Evolutionary conservation across 441 rosid genomes (phyloP).

Genomic region (Arabidopsis lyrata): DNA sequence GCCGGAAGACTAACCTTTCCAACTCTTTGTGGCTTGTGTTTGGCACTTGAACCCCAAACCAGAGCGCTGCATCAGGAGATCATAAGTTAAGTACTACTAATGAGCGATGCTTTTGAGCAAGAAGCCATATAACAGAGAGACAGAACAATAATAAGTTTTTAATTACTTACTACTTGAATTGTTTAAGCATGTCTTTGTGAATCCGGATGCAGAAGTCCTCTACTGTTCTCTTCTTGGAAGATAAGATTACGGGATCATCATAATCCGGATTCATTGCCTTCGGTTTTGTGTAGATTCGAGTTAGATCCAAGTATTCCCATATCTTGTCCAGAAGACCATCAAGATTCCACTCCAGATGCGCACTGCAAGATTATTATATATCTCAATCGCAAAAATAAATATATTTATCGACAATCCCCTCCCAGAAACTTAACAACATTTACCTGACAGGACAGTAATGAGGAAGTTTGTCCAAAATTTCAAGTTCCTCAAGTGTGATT

Average conservation of each 20-base stretch:
- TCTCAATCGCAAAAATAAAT: background rate
- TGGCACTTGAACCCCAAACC: constrained; percentile 97
- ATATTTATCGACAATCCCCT: background rate
- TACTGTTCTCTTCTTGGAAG: constrained; percentile 84
- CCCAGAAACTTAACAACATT: background rate
- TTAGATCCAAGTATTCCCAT: constrained; percentile 90
- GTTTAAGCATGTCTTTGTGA: constrained; percentile 95
- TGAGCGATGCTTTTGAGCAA: constrained; percentile 10
- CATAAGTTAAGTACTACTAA: background rate
- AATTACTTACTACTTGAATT: constrained; percentile 87
- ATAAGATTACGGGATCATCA: constrained; percentile 95
- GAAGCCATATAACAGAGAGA: background rate
- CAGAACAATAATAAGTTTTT: constrained; percentile 15
- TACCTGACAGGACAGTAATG: constrained; percentile 98
- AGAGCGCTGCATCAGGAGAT: constrained; percentile 66
- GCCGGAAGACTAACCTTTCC: constrained; percentile 74
- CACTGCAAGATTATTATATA: constrained; percentile 54
- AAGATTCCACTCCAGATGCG: constrained; percentile 98
- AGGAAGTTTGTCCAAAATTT: constrained; percentile 96
- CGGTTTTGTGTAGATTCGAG: constrained; percentile 95
- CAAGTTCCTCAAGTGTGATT: constrained; percentile 93
- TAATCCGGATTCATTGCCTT: constrained; percentile 98
- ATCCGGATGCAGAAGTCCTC: constrained; percentile 90
- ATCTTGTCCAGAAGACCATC: constrained; percentile 90
- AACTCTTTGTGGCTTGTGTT: constrained; percentile 98